Conservation (phyloP, 1,284 basidiomycete species). For the Irpex rosettiformis region DNA sequence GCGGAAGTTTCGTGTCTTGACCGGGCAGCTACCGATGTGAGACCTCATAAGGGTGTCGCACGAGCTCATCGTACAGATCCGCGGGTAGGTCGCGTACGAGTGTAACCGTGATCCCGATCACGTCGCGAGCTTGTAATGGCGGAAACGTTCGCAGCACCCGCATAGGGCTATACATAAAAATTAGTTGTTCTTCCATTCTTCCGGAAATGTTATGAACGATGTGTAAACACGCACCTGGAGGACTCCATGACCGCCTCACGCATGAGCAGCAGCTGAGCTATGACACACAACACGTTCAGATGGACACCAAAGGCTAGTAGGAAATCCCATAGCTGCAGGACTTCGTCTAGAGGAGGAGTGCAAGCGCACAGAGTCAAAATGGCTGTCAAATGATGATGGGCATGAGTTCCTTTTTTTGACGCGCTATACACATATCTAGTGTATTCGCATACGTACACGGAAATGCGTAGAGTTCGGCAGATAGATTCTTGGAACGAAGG, state of each 20-base stretch:
- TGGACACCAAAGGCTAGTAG: conserved; percentile 95
- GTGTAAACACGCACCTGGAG: conserved; percentile 63
- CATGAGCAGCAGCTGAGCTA: conserved; percentile 90
- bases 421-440: conserved; percentile 4
- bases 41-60: conserved; percentile 77
- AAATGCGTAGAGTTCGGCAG: conserved; percentile 97
- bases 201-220: neutral
- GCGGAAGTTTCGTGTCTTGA: neutral
- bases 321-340: conserved; percentile 96
- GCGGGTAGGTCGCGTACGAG: conserved; percentile 87
- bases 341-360: conserved; percentile 93
- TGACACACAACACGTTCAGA: conserved; percentile 93
- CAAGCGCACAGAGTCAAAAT: conserved; percentile 95
- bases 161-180: conserved; percentile 71
- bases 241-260: conserved; percentile 85
- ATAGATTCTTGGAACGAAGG: conserved; percentile 88
- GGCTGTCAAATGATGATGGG: conserved; percentile 44
- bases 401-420: neutral
- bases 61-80: conserved; percentile 88
- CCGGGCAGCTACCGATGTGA: conserved; percentile 6
- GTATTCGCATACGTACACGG: conserved; percentile 63
- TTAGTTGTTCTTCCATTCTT: neutral
- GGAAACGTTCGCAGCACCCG: conserved; percentile 93
- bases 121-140: conserved; percentile 80
- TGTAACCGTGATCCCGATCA: conserved; percentile 91